These are phyloP conservation scores for Funneliformis geosporum DNA, from an alignment of 192 early-diverging fungal genomes.

Conservation along the genomic window DNA sequence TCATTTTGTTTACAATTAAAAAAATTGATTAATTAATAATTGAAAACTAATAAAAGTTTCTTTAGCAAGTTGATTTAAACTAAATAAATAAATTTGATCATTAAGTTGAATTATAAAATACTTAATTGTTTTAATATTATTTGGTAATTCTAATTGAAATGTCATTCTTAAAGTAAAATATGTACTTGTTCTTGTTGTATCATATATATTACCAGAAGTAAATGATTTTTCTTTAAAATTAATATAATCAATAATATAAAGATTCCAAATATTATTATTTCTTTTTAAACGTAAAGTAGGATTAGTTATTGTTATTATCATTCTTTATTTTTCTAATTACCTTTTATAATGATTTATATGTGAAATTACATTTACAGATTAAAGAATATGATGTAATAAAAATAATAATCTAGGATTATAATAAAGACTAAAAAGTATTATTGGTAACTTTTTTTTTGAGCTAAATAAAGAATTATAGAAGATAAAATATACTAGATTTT, in stretches of 20 bases:
- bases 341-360: background rate
- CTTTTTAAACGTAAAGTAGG: background rate
- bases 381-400: background rate
- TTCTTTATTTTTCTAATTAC: background rate
- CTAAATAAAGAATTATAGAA: background rate
- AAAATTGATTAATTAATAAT: too few species aligned
- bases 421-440: background rate
- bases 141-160: too few species aligned
- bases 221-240: slow-evolving; percentile 4
- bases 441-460: background rate
- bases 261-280: background rate
- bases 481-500: background rate
- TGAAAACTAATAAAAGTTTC: too few species aligned
- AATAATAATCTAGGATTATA: background rate
- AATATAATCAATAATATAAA: slow-evolving; percentile 14
- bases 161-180: background rate
- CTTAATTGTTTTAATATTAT: too few species aligned
- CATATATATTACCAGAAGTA: slow-evolving; percentile 20
- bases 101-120: too few species aligned
- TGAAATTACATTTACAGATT: background rate
- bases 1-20: too few species aligned
- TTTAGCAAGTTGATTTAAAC: too few species aligned
- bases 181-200: background rate
- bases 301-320: background rate
- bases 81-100: too few species aligned